Percentiles rank a stretch among this genome's conserved stretches.
Evolutionary conservation across 2,329 filamentous ascomycete genomes (phyloP).

Genomic region (Pseudogymnoascus sp.): DNA sequence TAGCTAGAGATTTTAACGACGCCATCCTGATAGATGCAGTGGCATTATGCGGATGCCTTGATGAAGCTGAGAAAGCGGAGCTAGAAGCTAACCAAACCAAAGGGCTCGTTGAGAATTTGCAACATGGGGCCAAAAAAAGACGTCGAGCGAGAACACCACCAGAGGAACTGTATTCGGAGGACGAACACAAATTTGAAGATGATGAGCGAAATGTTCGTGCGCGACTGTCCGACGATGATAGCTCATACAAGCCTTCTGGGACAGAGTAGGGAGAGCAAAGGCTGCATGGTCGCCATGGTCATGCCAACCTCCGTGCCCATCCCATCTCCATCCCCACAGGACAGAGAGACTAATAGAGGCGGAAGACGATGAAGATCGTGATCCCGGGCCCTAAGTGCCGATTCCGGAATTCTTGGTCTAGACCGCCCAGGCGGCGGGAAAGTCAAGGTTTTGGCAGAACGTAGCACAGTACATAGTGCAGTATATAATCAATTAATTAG

Average conservation of each 20-base stretch:
- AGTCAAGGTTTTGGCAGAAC: no score
- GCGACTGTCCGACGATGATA: constrained; percentile 19
- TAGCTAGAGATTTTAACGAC: constrained; percentile 16
- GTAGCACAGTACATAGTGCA: no score
- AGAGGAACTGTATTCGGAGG: constrained; percentile 21
- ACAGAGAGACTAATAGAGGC: no score
- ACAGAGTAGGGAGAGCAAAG: constrained; percentile 14
- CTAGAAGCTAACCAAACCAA: constrained; percentile 13
- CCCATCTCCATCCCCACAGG: no score
- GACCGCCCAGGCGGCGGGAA: no score
- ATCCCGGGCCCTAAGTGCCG: no score
- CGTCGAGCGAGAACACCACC: constrained; percentile 18
- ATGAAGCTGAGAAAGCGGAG: constrained; percentile 14
- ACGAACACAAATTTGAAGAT: constrained; percentile 20
- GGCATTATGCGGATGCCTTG: constrained; percentile 15
- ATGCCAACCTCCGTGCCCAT: no score
- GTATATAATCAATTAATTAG: no score
- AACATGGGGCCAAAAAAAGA: constrained; percentile 15
- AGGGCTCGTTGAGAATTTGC: constrained; percentile 12
- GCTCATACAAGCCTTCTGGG: constrained; percentile 18
- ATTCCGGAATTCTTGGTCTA: no score
- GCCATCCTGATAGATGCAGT: constrained; percentile 15
- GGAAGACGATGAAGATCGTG: no score
- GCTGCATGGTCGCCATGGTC: no score
- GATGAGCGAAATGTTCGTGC: constrained; percentile 17